Evolutionary conservation across 495 filamentous ascomycete species (phyloP).

Genomic region (Staphylotrichum longicolle): DNA sequence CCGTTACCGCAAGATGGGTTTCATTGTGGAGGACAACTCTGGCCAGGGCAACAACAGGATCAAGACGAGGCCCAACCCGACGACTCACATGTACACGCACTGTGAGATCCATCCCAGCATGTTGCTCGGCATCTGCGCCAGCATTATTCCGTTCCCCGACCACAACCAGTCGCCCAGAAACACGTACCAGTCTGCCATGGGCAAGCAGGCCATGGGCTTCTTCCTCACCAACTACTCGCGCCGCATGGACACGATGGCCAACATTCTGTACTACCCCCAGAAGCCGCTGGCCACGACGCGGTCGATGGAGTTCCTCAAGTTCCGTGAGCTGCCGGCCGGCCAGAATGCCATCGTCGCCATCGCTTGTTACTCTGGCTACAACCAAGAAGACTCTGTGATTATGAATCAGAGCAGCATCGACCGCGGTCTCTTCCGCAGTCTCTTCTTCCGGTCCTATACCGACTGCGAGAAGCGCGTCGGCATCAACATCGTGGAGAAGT

Average conservation of each 20-base stretch:
- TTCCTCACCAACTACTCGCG: constrained; percentile 94
- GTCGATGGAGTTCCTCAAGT: constrained; percentile 98
- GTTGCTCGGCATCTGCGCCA: constrained; percentile 96
- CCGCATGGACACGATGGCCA: constrained; percentile 99
- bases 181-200: constrained; percentile 99
- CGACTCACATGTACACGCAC: constrained; percentile 88
- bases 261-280: constrained; percentile 98
- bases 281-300: constrained; percentile 94
- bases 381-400: constrained; percentile 99
- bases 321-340: constrained; percentile 92
- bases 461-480: constrained; percentile 94
- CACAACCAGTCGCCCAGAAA: constrained; percentile 99
- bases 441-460: constrained; percentile 96
- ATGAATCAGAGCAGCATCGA: constrained; percentile 99
- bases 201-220: constrained; percentile 99
- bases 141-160: constrained; percentile 99
- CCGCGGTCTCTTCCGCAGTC: constrained; percentile 90
- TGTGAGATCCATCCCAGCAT: constrained; percentile 99
- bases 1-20: constrained; percentile 53
- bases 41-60: constrained; percentile 67
- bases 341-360: constrained; percentile 99
- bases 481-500: constrained; percentile 81
- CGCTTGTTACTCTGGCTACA: constrained; percentile 96
- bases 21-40: constrained; percentile 47
- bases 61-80: constrained; percentile 76